A percentile compares a stretch with the other conserved stretches of the same genome.
Evolutionary conservation across 139 green algal genomes (phyloP).

Genomic region (Yamagishiella unicocca): DNA sequence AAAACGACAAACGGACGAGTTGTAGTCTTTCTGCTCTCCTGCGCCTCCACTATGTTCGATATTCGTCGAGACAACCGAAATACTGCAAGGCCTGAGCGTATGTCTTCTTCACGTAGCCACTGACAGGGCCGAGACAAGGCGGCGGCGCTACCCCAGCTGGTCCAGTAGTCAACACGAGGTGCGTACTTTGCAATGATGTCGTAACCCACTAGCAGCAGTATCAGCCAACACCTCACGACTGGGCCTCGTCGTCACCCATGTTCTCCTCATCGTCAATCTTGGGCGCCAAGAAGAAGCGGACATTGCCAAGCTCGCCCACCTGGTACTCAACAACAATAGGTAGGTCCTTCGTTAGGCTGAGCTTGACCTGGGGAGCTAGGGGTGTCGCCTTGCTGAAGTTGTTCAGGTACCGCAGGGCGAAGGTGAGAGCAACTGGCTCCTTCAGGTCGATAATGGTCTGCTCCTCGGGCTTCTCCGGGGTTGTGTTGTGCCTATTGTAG

Average conservation of each 20-base stretch:
- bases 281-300: conserved; percentile 88
- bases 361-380: conserved; percentile 71
- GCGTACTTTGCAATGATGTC: too few species aligned
- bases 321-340: conserved; percentile 95
- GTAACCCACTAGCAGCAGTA: too few species aligned
- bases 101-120: too few species aligned
- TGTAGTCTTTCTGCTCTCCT: too few species aligned
- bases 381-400: conserved; percentile 93
- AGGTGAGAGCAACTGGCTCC: conserved; percentile 95
- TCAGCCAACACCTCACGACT: background rate
- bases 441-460: conserved; percentile 91
- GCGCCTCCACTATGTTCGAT: too few species aligned
- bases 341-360: conserved; percentile 93
- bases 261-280: conserved; percentile 92
- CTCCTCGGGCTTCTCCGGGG: conserved; percentile 81
- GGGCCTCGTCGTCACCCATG: conserved; percentile 60
- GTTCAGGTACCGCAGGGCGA: conserved; percentile 98
- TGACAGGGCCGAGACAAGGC: too few species aligned
- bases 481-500: conserved; percentile 59
- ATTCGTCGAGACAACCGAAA: too few species aligned
- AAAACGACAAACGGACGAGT: too few species aligned
- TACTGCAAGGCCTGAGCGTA: too few species aligned
- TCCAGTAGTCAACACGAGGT: too few species aligned
- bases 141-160: too few species aligned
- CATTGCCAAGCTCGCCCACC: conserved; percentile 88